phyloP scores from a whole-genome alignment of 805 yeast genomes.

The Nakazawaea sp. region DNA sequence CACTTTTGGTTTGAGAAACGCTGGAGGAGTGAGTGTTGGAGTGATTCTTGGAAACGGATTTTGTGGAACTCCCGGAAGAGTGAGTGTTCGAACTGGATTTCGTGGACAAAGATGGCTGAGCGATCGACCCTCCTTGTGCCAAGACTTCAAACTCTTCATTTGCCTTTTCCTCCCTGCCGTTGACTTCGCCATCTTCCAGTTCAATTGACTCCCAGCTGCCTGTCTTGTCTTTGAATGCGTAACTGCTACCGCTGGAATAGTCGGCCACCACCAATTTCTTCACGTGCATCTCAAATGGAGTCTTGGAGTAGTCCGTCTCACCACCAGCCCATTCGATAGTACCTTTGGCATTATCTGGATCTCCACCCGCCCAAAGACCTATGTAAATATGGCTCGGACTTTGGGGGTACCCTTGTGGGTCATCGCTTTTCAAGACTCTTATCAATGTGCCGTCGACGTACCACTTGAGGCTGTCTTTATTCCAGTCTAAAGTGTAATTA shows the following conservation, averaged over 20 bases:
- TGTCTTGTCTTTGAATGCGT: conserved; percentile 44
- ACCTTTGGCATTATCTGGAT: conserved; percentile 53
- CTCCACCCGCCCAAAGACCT: conserved; percentile 85
- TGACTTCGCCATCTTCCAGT: conserved; percentile 50
- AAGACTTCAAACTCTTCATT: conserved; percentile 21
- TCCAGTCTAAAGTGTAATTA: conserved; percentile 85
- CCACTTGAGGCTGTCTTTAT: conserved; percentile 58
- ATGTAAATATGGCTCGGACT: conserved; percentile 72
- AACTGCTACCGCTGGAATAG: conserved; percentile 58
- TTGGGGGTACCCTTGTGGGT: conserved; percentile 77
- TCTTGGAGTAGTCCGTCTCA: conserved; percentile 50
- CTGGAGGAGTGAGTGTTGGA: too few species aligned
- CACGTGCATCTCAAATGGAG: conserved; percentile 65
- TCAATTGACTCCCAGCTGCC: conserved; percentile 58
- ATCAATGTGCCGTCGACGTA: conserved; percentile 62
- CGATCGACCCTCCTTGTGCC: neutral
- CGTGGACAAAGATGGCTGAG: neutral
- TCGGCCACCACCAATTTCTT: conserved; percentile 56
- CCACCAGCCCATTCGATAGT: conserved; percentile 87
- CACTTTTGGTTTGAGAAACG: too few species aligned
- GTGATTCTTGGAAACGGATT: too few species aligned
- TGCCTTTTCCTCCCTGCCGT: conserved; percentile 49
- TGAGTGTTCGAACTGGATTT: neutral
- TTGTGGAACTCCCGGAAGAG: conserved; percentile 25
- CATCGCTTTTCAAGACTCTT: conserved; percentile 50